Evolutionary conservation across 2,329 filamentous ascomycete genomes (phyloP).

Genomic region (Lasiodiplodia sp.): DNA sequence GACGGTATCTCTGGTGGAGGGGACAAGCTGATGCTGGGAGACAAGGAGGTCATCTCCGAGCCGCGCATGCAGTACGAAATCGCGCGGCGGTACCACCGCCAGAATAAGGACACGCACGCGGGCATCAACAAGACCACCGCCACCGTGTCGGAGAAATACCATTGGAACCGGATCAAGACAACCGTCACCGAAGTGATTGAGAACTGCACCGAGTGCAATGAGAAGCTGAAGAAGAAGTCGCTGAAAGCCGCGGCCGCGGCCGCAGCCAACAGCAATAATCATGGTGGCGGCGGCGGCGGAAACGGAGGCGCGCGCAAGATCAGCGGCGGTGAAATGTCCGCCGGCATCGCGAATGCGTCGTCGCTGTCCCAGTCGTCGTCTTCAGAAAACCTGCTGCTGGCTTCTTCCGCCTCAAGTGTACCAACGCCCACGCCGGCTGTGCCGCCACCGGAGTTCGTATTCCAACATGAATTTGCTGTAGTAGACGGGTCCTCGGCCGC

Average conservation of each 20-base stretch:
- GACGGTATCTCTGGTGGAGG: slow-evolving; percentile 59
- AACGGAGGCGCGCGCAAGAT: not conserved
- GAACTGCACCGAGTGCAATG: slow-evolving; percentile 89
- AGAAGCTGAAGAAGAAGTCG: slow-evolving; percentile 47
- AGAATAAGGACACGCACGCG: slow-evolving; percentile 63
- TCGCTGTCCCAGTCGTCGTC: not conserved
- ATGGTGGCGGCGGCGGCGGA: not conserved
- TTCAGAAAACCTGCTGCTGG: not conserved
- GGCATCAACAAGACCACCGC: slow-evolving; percentile 99
- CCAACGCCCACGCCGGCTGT: slow-evolving; percentile 1
- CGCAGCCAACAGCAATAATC: not conserved
- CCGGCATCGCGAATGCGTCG: not conserved
- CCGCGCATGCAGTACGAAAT: slow-evolving; percentile 91
- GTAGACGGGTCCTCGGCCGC: not conserved
- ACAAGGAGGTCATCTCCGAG: slow-evolving; percentile 95
- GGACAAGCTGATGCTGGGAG: slow-evolving; percentile 87
- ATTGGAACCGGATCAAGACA: slow-evolving; percentile 98
- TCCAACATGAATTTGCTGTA: slow-evolving; percentile 23
- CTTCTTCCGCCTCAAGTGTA: not conserved
- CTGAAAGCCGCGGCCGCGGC: slow-evolving; percentile 15
- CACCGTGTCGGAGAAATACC: slow-evolving; percentile 89
- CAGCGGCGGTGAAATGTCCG: slow-evolving; percentile 2
- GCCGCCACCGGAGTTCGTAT: slow-evolving; percentile 2
- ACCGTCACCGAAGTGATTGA: slow-evolving; percentile 94
- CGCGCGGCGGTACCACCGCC: slow-evolving; percentile 75